These are phyloP conservation scores for Colletotrichum sp. DNA, from an alignment of 2,329 filamentous ascomycete species.

Conservation along the genomic window DNA sequence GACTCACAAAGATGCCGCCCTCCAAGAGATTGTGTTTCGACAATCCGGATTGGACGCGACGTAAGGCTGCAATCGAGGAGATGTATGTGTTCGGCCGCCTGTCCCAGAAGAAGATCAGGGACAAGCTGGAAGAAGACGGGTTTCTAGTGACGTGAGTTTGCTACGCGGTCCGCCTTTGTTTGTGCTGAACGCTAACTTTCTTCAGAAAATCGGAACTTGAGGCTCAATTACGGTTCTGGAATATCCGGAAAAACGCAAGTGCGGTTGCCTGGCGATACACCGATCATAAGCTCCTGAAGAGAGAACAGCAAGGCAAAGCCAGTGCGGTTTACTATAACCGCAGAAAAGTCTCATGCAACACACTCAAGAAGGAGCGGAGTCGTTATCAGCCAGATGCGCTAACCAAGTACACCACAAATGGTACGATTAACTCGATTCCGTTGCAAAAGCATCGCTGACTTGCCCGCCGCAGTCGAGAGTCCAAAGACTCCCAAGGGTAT, in stretches of 20 bases:
- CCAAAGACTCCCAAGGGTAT: background rate
- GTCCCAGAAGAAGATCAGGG: background rate
- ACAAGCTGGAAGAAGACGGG: rapidly evolving
- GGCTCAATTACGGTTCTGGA: rapidly evolving
- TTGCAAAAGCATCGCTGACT: rapidly evolving
- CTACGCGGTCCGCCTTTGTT: rapidly evolving
- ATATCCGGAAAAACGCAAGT: background rate
- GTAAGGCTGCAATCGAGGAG: rapidly evolving
- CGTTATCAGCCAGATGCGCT: background rate
- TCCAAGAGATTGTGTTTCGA: rapidly evolving
- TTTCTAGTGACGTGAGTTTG: rapidly evolving
- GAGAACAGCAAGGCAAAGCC: background rate
- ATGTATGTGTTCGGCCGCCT: background rate
- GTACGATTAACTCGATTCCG: rapidly evolving
- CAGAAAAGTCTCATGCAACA: rapidly evolving
- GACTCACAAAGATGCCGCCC: rapidly evolving
- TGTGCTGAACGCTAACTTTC: rapidly evolving
- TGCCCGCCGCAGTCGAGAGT: rapidly evolving
- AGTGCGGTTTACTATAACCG: rapidly evolving
- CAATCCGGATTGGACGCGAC: background rate
- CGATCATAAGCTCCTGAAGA: rapidly evolving
- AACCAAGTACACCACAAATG: rapidly evolving
- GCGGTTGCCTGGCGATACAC: background rate
- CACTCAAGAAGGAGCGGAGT: background rate
- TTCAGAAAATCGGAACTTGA: background rate